These are phyloP conservation scores for Cryphonectria naterciae DNA, from an alignment of 2,329 filamentous ascomycete genomes.

Conservation along the genomic window DNA sequence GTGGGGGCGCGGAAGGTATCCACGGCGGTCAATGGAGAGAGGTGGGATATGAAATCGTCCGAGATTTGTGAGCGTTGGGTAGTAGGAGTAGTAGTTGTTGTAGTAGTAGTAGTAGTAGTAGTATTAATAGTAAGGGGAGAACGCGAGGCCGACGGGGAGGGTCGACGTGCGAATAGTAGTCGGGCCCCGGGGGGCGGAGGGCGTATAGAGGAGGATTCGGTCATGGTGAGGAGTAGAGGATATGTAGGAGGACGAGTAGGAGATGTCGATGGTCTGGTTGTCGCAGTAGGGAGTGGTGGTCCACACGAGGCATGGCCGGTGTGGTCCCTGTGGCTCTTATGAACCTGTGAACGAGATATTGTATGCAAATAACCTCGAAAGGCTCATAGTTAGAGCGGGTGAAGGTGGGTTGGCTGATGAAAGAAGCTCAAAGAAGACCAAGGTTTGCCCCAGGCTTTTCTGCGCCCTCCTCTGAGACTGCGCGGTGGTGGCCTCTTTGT, in stretches of 20 bases:
- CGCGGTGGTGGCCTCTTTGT: conserved; percentile 4
- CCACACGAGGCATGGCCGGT: conserved; percentile 29
- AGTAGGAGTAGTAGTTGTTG: conserved; percentile 26
- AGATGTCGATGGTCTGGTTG: conserved; percentile 22
- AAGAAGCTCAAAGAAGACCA: conserved; percentile 5
- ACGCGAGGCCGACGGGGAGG: conserved; percentile 44
- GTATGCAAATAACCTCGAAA: conserved; percentile 24
- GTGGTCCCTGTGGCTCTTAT: conserved; percentile 28
- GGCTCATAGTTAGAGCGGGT: conserved; percentile 25
- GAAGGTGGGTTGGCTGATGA: neutral
- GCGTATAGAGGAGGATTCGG: conserved; percentile 40
- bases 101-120: conserved; percentile 37
- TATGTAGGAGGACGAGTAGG: conserved; percentile 7
- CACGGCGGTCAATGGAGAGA: conserved; percentile 64
- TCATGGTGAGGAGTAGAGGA: conserved; percentile 36
- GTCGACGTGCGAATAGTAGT: conserved; percentile 44
- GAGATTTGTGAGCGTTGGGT: conserved; percentile 47
- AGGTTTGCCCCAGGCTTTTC: conserved; percentile 5
- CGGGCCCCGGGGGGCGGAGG: conserved; percentile 42
- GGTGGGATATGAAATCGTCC: conserved; percentile 64
- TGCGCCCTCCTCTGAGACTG: neutral
- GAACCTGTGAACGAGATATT: conserved; percentile 28
- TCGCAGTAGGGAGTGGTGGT: conserved; percentile 15
- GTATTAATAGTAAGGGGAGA: conserved; percentile 42
- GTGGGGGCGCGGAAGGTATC: conserved; percentile 61